phyloP scores from a whole-genome alignment of 108 stramenopile species.

The Fragilariopsis cylindrus region DNA sequence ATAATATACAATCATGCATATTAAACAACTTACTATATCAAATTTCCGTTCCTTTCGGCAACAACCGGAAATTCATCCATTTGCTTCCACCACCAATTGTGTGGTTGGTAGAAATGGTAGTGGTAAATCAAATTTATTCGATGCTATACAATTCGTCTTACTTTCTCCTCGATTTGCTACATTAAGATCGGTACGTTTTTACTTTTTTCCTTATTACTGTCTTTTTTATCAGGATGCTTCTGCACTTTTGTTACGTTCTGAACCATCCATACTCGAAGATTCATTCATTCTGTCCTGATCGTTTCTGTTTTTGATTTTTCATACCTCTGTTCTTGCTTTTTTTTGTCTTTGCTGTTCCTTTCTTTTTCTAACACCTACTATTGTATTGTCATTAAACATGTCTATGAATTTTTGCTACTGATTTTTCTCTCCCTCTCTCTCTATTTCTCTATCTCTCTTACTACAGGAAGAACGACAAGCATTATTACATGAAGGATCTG shows the following conservation, averaged over 20 bases:
- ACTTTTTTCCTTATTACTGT: not conserved
- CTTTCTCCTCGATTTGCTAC: slow-evolving; percentile 87
- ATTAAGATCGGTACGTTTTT: slow-evolving; percentile 73
- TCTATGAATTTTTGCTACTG: not conserved
- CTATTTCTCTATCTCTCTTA: not conserved
- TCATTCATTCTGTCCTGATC: no score
- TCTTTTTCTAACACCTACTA: not conserved
- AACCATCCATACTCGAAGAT: no score
- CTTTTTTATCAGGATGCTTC: no score
- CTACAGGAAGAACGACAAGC: slow-evolving; percentile 87
- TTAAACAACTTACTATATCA: slow-evolving; percentile 96
- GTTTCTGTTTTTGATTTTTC: no score
- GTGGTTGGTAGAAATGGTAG: slow-evolving; percentile 95
- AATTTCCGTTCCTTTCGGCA: slow-evolving; percentile 95
- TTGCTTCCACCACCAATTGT: slow-evolving; percentile 93
- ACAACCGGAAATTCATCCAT: slow-evolving; percentile 94
- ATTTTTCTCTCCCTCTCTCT: not conserved
- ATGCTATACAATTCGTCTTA: slow-evolving; percentile 97
- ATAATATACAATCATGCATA: slow-evolving; percentile 75
- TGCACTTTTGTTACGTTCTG: no score
- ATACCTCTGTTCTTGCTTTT: not conserved
- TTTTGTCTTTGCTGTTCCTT: not conserved
- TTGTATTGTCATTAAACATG: not conserved
- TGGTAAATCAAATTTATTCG: slow-evolving; percentile 97
- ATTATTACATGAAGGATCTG: slow-evolving; percentile 91